Evolutionary conservation across 2,329 filamentous ascomycete genomes (phyloP).

Genomic region (Verticillium tricorpus): DNA sequence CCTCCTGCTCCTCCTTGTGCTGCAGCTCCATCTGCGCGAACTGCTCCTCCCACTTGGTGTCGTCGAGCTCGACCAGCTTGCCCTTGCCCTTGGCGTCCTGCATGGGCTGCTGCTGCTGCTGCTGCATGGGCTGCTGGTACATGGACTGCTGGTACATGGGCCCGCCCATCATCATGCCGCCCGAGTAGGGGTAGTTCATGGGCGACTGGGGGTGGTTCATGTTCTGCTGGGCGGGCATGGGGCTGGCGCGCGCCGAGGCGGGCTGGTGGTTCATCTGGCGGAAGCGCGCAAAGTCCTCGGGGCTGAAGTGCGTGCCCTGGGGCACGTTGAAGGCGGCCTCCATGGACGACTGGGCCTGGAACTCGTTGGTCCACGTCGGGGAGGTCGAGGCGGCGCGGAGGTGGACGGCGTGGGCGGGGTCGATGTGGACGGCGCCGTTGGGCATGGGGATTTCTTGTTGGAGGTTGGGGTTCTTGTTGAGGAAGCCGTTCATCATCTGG

Average conservation of each 20-base stretch:
- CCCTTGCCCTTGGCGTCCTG: constrained; percentile 72
- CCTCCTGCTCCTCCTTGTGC: constrained; percentile 49
- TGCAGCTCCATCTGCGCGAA: constrained; percentile 82
- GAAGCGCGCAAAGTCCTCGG: constrained; percentile 85
- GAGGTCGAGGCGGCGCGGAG: constrained; percentile 50
- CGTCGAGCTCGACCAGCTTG: constrained; percentile 90
- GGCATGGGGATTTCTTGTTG: constrained; percentile 51
- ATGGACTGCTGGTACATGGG: constrained; percentile 50
- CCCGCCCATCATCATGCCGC: constrained; percentile 38
- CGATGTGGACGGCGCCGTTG: constrained; percentile 42
- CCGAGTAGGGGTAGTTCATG: constrained; percentile 1
- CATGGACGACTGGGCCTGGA: constrained; percentile 60
- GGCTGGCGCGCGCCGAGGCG: constrained; percentile 46
- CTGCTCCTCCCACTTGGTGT: constrained; percentile 92
- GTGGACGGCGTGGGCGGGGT: constrained; percentile 44
- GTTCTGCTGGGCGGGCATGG: constrained; percentile 53
- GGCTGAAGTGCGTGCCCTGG: constrained; percentile 60
- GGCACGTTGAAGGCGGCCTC: constrained; percentile 64
- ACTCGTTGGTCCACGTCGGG: constrained; percentile 50
- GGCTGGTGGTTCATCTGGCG: constrained; percentile 61
- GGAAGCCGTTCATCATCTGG: constrained; percentile 90
- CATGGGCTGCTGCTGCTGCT: constrained; percentile 42
- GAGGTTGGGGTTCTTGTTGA: constrained; percentile 68
- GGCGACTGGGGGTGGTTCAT: constrained; percentile 25
- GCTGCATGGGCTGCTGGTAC: constrained; percentile 52